phyloP scores from a whole-genome alignment of 768 basidiomycete genomes.

The Tulasnella sp. region DNA sequence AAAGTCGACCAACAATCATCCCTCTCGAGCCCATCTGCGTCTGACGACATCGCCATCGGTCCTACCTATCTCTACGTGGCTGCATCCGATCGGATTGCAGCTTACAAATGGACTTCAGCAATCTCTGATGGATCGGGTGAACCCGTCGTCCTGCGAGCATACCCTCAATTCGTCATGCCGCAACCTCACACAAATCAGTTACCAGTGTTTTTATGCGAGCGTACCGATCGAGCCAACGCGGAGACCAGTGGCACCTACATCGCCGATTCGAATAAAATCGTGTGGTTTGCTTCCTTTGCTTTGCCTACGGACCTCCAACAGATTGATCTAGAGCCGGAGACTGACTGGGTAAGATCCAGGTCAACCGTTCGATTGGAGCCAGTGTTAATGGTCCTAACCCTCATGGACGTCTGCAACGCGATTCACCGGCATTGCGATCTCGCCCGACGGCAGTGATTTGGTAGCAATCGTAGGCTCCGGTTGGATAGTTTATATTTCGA shows the following conservation, averaged over 20 bases:
- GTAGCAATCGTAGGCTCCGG: not conserved
- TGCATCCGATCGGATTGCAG: too few relatives aligned
- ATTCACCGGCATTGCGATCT: not conserved
- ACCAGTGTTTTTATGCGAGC: too few relatives aligned
- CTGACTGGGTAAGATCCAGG: not conserved
- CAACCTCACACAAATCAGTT: too few relatives aligned
- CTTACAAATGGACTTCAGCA: too few relatives aligned
- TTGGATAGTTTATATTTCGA: not conserved
- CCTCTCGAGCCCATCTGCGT: too few relatives aligned
- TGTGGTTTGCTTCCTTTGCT: not conserved
- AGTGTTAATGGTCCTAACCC: not conserved
- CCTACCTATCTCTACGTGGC: too few relatives aligned
- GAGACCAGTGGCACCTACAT: not conserved
- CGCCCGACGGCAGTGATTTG: not conserved
- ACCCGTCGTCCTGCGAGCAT: too few relatives aligned
- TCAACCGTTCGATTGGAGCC: not conserved
- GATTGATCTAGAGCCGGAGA: not conserved
- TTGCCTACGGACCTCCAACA: not conserved
- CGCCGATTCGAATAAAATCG: too few relatives aligned
- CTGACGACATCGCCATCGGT: too few relatives aligned
- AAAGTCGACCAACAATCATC: too few relatives aligned
- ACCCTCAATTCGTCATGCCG: too few relatives aligned
- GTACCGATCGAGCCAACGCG: not conserved
- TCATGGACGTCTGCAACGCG: not conserved
- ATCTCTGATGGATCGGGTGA: too few relatives aligned